phyloP scores from a whole-genome alignment of 257 asterid genomes.

The Solanum chiquidenum region DNA sequence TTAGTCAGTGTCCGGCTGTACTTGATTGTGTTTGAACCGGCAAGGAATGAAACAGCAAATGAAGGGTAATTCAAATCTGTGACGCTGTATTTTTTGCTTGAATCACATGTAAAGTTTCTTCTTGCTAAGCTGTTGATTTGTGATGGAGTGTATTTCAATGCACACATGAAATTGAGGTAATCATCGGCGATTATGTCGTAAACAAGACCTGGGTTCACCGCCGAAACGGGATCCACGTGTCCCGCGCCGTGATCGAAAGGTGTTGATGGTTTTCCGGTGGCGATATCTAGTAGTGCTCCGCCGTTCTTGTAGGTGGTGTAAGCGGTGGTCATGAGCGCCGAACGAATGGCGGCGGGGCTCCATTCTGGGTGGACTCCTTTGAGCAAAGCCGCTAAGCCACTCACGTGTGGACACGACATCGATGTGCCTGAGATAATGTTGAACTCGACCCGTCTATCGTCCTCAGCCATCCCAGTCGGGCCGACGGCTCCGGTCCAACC shows the following conservation, averaged over 20 bases:
- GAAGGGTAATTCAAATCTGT: slow-evolving; percentile 87
- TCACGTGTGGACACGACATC: slow-evolving; percentile 81
- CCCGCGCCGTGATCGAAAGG: slow-evolving; percentile 82
- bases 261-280: slow-evolving; percentile 75
- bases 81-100: slow-evolving; percentile 39
- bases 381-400: slow-evolving; percentile 68
- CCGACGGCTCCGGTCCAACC: slow-evolving; percentile 55
- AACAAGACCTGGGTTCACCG: slow-evolving; percentile 73
- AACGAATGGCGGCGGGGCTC: slow-evolving; percentile 56
- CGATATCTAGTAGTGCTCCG: slow-evolving; percentile 31
- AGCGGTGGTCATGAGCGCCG: slow-evolving; percentile 51
- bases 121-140: slow-evolving; percentile 57
- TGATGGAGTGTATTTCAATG: slow-evolving; percentile 49
- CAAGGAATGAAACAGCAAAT: slow-evolving; percentile 37
- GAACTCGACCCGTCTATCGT: slow-evolving; percentile 46
- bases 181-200: slow-evolving; percentile 48
- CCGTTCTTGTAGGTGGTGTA: slow-evolving; percentile 68
- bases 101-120: slow-evolving; percentile 51
- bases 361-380: slow-evolving; percentile 56
- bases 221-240: slow-evolving; percentile 84
- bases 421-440: slow-evolving; percentile 77
- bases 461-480: slow-evolving; percentile 54
- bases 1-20: slow-evolving; percentile 67
- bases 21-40: slow-evolving; percentile 30
- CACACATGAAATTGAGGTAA: slow-evolving; percentile 64